Base-by-base conservation (phyloP, 176 grass and related monocot species). In the Raddia distichophylla region DNA sequence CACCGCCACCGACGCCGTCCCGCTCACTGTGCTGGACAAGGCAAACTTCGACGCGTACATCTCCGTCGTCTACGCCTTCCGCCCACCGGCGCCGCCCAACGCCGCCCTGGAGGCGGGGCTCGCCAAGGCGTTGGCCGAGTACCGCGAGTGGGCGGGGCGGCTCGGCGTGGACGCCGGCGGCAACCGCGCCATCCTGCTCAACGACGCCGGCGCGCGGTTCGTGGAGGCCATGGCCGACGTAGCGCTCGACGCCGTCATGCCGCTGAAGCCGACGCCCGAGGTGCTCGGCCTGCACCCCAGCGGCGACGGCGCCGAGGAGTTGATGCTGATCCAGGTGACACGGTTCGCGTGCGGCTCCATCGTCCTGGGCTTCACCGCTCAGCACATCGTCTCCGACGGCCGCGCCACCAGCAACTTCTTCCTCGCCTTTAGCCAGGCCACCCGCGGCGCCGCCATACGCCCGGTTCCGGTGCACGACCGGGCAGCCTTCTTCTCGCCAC, bases 381-480 rank as follows among this genome's bases (percentile, higher is more conserved):
- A 83, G 60, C 81, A 83, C 60, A 83, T 75, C 18, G 81, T 83
- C 0, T 60, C 81, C 5, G 81, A 83, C 71, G 81, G 81, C 60
- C 71, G 81, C n/a, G 70, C 48, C 34, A 66, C 71, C 34, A 65
- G 37, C 49, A 83, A 83, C 81, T 83, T 83, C 70, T 66, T 83
- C 35, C 48, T 83, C 34, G 81, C 71, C 12, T 83, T 60, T 60
- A 74, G 81, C 71, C 81, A 83, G 81, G 81, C 81, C 71, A 83
- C 81, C 48, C 81, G 81, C 48, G 71, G 81, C 2, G 71, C 19
- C 49, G 48, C 71, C 13, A 7, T 83, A n/a, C 2, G 44, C n/a
- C 81, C 81, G 2, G 34, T 10, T 17, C 81, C 81, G 8, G 81
- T 83, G 13, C 81, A 65, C 34, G 81, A 75, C n/a, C 81, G 81